Evolutionary conservation across 1,284 basidiomycete genomes (phyloP).

Genomic region (Sporisorium exsertum): DNA sequence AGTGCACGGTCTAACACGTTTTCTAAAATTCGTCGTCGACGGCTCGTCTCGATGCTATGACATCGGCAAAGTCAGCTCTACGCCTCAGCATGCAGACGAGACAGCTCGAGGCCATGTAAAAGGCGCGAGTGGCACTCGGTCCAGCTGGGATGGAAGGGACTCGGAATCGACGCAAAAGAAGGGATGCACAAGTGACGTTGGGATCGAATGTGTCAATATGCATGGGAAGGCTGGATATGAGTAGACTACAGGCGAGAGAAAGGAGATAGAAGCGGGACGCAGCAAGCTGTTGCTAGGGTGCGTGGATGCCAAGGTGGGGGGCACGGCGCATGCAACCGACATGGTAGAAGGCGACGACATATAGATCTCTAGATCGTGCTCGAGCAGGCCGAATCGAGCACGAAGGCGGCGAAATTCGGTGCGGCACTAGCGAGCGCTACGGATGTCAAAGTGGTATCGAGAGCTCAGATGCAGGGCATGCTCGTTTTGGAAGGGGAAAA

Average conservation of each 20-base stretch:
- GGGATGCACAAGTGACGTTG: background rate
- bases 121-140: background rate
- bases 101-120: background rate
- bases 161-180: background rate
- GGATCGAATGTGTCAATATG: slow-evolving; percentile 17
- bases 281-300: slow-evolving; percentile 10
- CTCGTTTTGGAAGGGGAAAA: slow-evolving; percentile 15
- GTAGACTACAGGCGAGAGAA: slow-evolving; percentile 26
- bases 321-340: background rate
- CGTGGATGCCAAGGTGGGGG: background rate
- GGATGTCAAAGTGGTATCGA: slow-evolving; percentile 15
- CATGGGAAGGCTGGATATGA: slow-evolving; percentile 13
- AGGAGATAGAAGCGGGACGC: slow-evolving; percentile 5
- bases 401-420: background rate
- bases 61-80: background rate
- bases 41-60: background rate
- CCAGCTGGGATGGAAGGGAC: background rate
- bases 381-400: slow-evolving; percentile 2
- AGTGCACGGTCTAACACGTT: background rate
- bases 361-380: background rate
- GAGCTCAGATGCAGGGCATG: slow-evolving; percentile 18
- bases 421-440: slow-evolving; percentile 11
- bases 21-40: background rate
- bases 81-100: background rate
- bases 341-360: background rate